These are phyloP conservation scores for Cladophialophora psammophila DNA, from an alignment of 2,329 filamentous ascomycete species.

Conservation along the genomic window DNA sequence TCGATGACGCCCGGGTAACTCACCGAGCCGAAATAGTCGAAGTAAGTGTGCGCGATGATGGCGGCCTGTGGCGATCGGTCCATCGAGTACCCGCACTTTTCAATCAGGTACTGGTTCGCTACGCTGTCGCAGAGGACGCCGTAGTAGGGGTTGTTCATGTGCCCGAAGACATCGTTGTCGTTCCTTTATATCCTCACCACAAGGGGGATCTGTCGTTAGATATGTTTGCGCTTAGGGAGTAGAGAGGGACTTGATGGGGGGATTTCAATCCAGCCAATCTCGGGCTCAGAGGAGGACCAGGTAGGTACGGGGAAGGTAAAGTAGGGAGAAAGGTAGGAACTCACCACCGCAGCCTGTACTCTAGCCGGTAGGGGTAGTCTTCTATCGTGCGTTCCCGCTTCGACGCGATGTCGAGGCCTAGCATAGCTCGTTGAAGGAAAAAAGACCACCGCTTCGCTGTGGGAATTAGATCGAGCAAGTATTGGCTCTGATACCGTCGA, in stretches of 20 bases:
- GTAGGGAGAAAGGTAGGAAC: neutral
- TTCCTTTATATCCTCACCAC: conserved; percentile 63
- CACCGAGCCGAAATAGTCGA: conserved; percentile 82
- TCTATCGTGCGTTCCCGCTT: conserved; percentile 36
- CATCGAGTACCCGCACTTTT: conserved; percentile 76
- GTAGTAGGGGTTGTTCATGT: conserved; percentile 91
- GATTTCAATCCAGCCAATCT: neutral
- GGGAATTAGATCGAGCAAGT: too few relatives aligned
- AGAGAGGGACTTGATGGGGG: neutral
- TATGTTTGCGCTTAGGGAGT: neutral
- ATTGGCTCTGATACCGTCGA: too few relatives aligned
- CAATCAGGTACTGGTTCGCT: conserved; percentile 86
- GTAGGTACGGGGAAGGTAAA: neutral
- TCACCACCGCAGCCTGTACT: conserved; percentile 38
- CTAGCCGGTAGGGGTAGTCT: conserved; percentile 38
- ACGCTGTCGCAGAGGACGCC: conserved; percentile 88
- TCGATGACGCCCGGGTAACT: conserved; percentile 84
- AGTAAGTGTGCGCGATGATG: conserved; percentile 84
- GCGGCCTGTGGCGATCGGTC: conserved; percentile 75
- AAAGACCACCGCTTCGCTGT: too few relatives aligned
- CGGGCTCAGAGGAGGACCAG: neutral
- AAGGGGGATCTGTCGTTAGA: neutral
- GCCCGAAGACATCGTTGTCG: conserved; percentile 94
- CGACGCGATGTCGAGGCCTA: conserved; percentile 36
- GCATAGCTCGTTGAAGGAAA: conserved; percentile 5